phyloP scores from a whole-genome alignment of 192 early-diverging fungal species.

The Dispira parvispora region DNA sequence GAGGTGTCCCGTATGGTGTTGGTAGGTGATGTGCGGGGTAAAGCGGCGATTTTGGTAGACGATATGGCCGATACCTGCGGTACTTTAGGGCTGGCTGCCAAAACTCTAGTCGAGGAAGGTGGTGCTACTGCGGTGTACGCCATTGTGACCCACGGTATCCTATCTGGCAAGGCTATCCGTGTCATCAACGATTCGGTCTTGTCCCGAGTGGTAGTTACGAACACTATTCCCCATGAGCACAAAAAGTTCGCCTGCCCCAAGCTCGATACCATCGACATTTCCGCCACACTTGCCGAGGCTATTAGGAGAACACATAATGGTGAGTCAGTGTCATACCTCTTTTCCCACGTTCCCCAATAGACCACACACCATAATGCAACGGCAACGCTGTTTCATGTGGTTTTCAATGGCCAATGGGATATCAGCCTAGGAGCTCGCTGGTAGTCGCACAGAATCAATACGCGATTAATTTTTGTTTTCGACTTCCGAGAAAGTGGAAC shows the following conservation, averaged over 20 bases:
- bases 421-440: too few species aligned
- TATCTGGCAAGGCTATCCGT: conserved; percentile 66
- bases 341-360: conserved; percentile 13
- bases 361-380: too few species aligned
- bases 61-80: conserved; percentile 92
- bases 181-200: conserved; percentile 66
- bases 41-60: conserved; percentile 78
- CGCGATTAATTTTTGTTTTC: too few species aligned
- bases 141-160: conserved; percentile 83
- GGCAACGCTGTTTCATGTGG: too few species aligned
- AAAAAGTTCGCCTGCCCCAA: conserved; percentile 60
- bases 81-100: conserved; percentile 77
- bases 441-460: too few species aligned
- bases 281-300: conserved; percentile 79
- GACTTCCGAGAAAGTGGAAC: too few species aligned
- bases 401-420: too few species aligned
- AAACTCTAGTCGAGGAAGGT: conserved; percentile 54
- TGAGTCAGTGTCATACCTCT: conserved; percentile 79
- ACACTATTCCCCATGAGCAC: conserved; percentile 86
- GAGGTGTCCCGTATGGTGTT: conserved; percentile 48
- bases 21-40: conserved; percentile 80
- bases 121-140: conserved; percentile 87
- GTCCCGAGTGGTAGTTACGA: conserved; percentile 77
- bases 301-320: conserved; percentile 92
- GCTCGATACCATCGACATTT: conserved; percentile 69